phyloP scores from a whole-genome alignment of 495 filamentous ascomycete genomes.

The Copromyces sp. region DNA sequence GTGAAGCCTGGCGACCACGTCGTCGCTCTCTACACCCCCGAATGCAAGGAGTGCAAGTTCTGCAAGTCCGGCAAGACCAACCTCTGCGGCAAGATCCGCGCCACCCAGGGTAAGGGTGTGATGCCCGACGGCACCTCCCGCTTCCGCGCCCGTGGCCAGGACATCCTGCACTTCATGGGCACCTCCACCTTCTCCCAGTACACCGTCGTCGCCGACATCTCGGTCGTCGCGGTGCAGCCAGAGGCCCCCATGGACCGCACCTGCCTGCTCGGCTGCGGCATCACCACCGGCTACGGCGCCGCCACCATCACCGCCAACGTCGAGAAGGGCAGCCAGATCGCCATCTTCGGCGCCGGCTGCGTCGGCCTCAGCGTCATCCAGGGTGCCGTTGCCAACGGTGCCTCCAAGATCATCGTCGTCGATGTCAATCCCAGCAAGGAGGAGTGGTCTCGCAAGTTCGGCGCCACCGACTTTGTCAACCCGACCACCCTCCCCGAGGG shows the following conservation, averaged over 20 bases:
- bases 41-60: conserved; percentile 98
- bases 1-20: conserved; percentile 92
- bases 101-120: conserved; percentile 88
- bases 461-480: conserved; percentile 95
- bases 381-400: conserved; percentile 81
- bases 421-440: conserved; percentile 92
- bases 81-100: conserved; percentile 97
- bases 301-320: conserved; percentile 85
- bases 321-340: conserved; percentile 82
- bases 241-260: conserved; percentile 94
- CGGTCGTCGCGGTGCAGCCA: conserved; percentile 82
- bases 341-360: conserved; percentile 91
- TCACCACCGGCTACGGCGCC: conserved; percentile 96
- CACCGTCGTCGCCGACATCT: conserved; percentile 97
- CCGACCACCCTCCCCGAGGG: conserved; percentile 62
- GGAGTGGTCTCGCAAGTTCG: conserved; percentile 85
- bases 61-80: conserved; percentile 99
- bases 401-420: conserved; percentile 85
- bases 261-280: conserved; percentile 92
- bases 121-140: conserved; percentile 97
- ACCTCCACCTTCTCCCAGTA: conserved; percentile 98
- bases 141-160: conserved; percentile 87
- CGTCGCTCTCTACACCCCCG: conserved; percentile 93
- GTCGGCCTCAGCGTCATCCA: conserved; percentile 92
- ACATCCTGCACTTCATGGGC: conserved; percentile 97